Percentiles rank a stretch among this genome's conserved stretches.
phyloP scores from a whole-genome alignment of 2,329 filamentous ascomycete genomes.

The Cladosporium oxysporum region DNA sequence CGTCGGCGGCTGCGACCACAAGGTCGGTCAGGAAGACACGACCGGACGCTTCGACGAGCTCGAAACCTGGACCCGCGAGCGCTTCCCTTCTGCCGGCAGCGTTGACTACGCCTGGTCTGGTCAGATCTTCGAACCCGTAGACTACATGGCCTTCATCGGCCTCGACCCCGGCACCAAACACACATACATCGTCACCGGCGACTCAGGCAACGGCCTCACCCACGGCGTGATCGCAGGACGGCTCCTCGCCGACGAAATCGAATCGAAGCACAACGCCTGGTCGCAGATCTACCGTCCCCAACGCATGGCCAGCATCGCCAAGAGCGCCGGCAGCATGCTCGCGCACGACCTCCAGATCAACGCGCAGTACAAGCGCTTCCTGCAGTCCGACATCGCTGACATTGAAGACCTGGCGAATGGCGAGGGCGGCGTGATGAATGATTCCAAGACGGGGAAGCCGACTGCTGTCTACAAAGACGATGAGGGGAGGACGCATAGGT shows the following conservation, averaged over 20 bases:
- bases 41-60: constrained; percentile 51
- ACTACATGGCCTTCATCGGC: constrained; percentile 59
- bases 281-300: constrained; percentile 53
- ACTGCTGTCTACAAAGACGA: constrained; percentile 60
- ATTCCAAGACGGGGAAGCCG: constrained; percentile 49
- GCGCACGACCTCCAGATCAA: constrained; percentile 58
- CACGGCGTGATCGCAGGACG: constrained; percentile 56
- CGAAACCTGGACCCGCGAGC: constrained; percentile 54
- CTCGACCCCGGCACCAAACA: constrained; percentile 55
- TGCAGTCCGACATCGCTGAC: constrained; percentile 57
- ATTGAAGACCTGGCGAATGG: constrained; percentile 57
- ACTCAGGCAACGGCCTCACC: constrained; percentile 60
- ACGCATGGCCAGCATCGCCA: constrained; percentile 48
- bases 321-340: constrained; percentile 50
- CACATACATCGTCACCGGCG: constrained; percentile 58
- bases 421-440: constrained; percentile 54
- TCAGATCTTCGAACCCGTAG: constrained; percentile 58
- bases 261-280: constrained; percentile 53
- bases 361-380: constrained; percentile 56
- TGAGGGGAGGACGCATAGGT: constrained; percentile 51
- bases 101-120: constrained; percentile 61
- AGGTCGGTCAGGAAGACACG: constrained; percentile 55
- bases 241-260: constrained; percentile 57
- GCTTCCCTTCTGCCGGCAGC: constrained; percentile 52
- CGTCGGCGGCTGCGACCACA: constrained; percentile 60